Conservation (phyloP, 2,329 filamentous ascomycete genomes). For the Orbilia brochopaga region DNA sequence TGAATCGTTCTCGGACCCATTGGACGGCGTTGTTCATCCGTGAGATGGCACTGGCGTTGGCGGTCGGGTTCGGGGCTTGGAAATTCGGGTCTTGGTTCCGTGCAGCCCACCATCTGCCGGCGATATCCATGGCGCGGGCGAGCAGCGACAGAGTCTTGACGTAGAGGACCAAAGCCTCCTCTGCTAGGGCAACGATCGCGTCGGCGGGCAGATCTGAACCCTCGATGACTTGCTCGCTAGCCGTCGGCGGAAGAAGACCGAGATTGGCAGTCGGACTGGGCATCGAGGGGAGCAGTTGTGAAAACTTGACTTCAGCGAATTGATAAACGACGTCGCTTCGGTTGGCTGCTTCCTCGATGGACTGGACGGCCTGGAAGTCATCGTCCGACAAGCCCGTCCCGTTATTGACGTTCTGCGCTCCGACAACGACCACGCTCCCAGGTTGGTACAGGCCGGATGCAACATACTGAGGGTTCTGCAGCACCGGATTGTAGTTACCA, state of each 20-base stretch:
- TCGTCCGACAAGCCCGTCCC: conserved; percentile 72
- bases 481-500: conserved; percentile 54
- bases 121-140: conserved; percentile 93
- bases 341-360: conserved; percentile 89
- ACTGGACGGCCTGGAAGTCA: conserved; percentile 76
- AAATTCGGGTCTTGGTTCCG: conserved; percentile 64
- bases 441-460: conserved; percentile 50
- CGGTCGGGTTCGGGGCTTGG: conserved; percentile 58
- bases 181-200: conserved; percentile 82
- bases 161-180: conserved; percentile 93
- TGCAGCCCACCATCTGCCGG: conserved; percentile 86
- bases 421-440: conserved; percentile 69
- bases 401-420: conserved; percentile 67
- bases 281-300: conserved; percentile 83
- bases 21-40: conserved; percentile 92
- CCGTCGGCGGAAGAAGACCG: conserved; percentile 54
- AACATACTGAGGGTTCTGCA: conserved; percentile 44
- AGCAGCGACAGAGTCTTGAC: conserved; percentile 90
- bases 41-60: conserved; percentile 62
- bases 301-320: conserved; percentile 98
- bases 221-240: conserved; percentile 53
- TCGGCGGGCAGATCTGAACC: conserved; percentile 78
- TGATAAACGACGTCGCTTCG: conserved; percentile 95
- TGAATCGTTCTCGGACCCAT: conserved; percentile 92
- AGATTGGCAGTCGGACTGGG: conserved; percentile 66